A percentile compares a stretch with the other conserved stretches of the same genome.
phyloP scores from a whole-genome alignment of 305 asterid genomes.

The Rubia peregrina region DNA sequence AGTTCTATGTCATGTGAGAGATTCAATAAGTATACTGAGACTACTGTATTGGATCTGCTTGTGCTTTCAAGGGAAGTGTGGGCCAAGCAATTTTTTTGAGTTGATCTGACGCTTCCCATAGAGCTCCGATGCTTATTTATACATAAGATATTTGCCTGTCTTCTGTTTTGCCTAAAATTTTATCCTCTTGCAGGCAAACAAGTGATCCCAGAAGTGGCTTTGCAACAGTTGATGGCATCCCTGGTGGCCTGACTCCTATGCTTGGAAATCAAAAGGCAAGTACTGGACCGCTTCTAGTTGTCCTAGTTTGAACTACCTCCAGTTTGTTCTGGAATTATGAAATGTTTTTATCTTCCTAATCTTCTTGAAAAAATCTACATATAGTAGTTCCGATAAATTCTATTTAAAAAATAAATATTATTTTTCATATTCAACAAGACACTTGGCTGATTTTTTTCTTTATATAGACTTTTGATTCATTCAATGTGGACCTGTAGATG shows the following conservation, averaged over 20 bases:
- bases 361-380: background rate
- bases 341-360: background rate
- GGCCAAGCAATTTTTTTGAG: background rate
- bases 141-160: background rate
- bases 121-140: background rate
- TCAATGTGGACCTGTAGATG: background rate
- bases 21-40: background rate
- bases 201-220: constrained; percentile 86
- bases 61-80: background rate
- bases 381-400: too few species aligned
- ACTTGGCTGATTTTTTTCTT: background rate
- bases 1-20: background rate
- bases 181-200: constrained; percentile 59
- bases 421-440: background rate
- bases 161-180: background rate
- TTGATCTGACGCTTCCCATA: background rate
- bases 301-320: background rate
- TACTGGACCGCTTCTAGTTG: background rate
- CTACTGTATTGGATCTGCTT: background rate
- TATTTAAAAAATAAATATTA: too few species aligned
- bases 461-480: background rate
- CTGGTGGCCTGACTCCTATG: constrained; percentile 96
- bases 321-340: background rate
- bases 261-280: constrained; percentile 88
- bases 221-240: constrained; percentile 78